Conservation (phyloP, 31 red algal species). For the Odonthalia washingtoniensis region DNA sequence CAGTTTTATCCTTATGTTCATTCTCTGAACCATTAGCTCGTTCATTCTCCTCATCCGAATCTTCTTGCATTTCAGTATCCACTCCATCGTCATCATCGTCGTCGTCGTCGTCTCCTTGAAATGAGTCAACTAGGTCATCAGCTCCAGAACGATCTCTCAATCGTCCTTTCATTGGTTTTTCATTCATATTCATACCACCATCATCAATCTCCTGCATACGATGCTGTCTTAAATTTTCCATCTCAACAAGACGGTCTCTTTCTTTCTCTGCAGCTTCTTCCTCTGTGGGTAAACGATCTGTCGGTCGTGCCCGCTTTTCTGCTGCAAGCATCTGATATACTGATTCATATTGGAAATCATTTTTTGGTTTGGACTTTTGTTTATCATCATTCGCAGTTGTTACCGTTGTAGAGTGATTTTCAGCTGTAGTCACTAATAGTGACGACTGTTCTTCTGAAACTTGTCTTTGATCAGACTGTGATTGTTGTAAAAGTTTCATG, state of each 20-base stretch:
- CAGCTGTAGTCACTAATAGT: background rate
- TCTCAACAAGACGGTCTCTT: slow-evolving; percentile 27
- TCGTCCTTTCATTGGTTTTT: background rate
- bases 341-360: slow-evolving; percentile 60
- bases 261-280: slow-evolving; percentile 59
- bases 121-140: background rate
- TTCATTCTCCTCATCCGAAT: slow-evolving; percentile 25
- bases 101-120: slow-evolving; percentile 52
- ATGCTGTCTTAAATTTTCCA: slow-evolving; percentile 55
- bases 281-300: slow-evolving; percentile 69
- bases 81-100: slow-evolving; percentile 44
- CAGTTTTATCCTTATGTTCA: background rate
- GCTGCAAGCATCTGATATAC: slow-evolving; percentile 56
- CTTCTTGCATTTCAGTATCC: slow-evolving; percentile 29
- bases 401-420: background rate
- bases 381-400: background rate
- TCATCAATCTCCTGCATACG: slow-evolving; percentile 63
- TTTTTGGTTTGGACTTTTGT: background rate
- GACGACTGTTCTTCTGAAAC: background rate
- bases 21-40: slow-evolving; percentile 38
- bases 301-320: slow-evolving; percentile 59
- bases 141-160: background rate
- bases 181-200: slow-evolving; percentile 14
- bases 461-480: slow-evolving; percentile 1
- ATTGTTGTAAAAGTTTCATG: slow-evolving; percentile 51